Conservation (phyloP, 371 early-diverging fungal genomes). For the Mortierella sp. region DNA sequence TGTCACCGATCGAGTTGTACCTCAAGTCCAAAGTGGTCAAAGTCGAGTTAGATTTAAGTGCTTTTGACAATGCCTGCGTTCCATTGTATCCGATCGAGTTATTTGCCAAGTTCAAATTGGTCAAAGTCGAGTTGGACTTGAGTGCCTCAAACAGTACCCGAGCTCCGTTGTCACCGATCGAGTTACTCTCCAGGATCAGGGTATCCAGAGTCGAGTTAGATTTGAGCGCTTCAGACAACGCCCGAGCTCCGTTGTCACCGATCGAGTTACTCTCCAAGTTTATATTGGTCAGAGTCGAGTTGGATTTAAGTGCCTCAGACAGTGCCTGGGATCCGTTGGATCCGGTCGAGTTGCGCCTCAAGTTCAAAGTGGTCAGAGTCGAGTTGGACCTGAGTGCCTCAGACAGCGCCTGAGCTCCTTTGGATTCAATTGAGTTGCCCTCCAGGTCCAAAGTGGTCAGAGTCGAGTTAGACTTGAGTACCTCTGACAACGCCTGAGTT, state of each 20-base stretch:
- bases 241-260: neutral
- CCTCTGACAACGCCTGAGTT: neutral
- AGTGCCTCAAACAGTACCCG: too few species aligned
- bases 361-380: constrained; percentile 7
- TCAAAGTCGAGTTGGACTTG: too few species aligned
- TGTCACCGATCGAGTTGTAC: too few species aligned
- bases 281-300: neutral
- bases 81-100: too few species aligned
- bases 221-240: neutral
- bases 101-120: too few species aligned
- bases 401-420: constrained; percentile 4
- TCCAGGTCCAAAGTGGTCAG: neutral
- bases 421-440: neutral
- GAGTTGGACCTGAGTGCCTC: neutral
- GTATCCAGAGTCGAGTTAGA: neutral
- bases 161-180: too few species aligned
- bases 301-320: neutral
- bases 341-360: neutral
- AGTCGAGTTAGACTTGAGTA: constrained; percentile 1
- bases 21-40: too few species aligned
- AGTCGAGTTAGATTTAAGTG: too few species aligned
- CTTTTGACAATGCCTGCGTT: too few species aligned
- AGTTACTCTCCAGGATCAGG: neutral
- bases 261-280: neutral
- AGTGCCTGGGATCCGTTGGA: neutral